Evolutionary conservation across 441 rosid genomes (phyloP).

Genomic region (Arabidopsis lyrata): DNA sequence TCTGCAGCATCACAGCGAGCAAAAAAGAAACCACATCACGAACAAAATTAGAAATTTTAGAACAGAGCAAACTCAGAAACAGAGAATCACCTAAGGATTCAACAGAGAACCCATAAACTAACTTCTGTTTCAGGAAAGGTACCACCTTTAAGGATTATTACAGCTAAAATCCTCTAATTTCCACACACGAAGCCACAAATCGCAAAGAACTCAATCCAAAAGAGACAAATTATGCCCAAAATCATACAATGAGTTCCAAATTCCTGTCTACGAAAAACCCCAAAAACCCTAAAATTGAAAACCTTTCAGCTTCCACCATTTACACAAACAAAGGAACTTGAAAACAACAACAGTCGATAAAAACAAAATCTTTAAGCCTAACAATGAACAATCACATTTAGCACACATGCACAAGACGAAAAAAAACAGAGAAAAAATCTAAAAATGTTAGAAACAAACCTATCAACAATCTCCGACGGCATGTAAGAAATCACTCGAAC

Average conservation of each 20-base stretch:
- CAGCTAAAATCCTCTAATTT: not conserved
- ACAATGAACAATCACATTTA: not conserved
- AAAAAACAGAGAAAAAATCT: not conserved
- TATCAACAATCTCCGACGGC: slow-evolving; percentile 37
- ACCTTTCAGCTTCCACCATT: slow-evolving; percentile 21
- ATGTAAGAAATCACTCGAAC: slow-evolving; percentile 26
- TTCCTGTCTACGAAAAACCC: not conserved
- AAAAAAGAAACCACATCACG: not conserved
- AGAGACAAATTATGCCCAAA: not conserved
- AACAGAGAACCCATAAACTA: not conserved
- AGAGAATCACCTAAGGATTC: not conserved
- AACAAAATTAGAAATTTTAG: not conserved
- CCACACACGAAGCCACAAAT: slow-evolving; percentile 1
- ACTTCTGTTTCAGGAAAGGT: not conserved
- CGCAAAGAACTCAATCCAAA: not conserved
- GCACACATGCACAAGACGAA: not conserved
- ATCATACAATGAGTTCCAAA: not conserved
- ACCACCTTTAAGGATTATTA: not conserved
- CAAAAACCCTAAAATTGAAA: slow-evolving; percentile 2
- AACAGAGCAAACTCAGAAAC: slow-evolving; percentile 6
- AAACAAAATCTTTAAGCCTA: not conserved
- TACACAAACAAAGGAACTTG: not conserved
- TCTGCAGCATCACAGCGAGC: slow-evolving; percentile 35
- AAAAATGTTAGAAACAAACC: slow-evolving; percentile 28
- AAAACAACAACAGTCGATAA: not conserved